A percentile compares a stretch with the other conserved stretches of the same genome.
phyloP scores from a whole-genome alignment of 2,329 filamentous ascomycete species.

The Paracorniculantispora psalliotae region DNA sequence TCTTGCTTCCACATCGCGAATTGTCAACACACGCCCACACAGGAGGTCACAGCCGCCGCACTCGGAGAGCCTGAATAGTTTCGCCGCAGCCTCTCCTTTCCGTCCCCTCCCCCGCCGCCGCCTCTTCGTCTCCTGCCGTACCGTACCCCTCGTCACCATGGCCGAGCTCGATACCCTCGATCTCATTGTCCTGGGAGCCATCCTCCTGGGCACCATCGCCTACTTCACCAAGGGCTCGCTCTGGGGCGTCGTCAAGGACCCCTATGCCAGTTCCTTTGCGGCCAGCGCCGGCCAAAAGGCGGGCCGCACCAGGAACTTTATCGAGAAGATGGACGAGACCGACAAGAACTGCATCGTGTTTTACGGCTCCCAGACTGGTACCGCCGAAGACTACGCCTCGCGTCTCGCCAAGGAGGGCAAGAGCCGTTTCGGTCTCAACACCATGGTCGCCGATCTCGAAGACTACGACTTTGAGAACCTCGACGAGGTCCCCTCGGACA shows the following conservation, averaged over 20 bases:
- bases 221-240: constrained; percentile 98
- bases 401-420: constrained; percentile 95
- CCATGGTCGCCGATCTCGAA: constrained; percentile 96
- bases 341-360: constrained; percentile 98
- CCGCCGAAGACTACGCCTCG: constrained; percentile 96
- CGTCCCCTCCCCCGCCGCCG: constrained; percentile 1
- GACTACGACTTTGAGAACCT: constrained; percentile 97
- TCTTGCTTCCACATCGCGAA: not conserved
- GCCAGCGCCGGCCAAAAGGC: constrained; percentile 67
- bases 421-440: constrained; percentile 91
- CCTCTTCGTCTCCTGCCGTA: not conserved
- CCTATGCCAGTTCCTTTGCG: constrained; percentile 72
- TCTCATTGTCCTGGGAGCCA: constrained; percentile 79
- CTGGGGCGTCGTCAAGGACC: constrained; percentile 85
- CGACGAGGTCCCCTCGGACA: constrained; percentile 81
- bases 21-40: not conserved
- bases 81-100: not conserved
- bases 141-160: constrained; percentile 52
- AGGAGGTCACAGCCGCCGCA: not conserved
- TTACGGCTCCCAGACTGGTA: constrained; percentile 97
- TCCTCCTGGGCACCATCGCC: constrained; percentile 81
- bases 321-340: constrained; percentile 93
- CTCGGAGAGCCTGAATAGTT: not conserved
- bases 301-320: constrained; percentile 82
- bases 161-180: constrained; percentile 95